Conservation (phyloP, 148 eudicot genomes). For the Polygonum aviculare region DNA sequence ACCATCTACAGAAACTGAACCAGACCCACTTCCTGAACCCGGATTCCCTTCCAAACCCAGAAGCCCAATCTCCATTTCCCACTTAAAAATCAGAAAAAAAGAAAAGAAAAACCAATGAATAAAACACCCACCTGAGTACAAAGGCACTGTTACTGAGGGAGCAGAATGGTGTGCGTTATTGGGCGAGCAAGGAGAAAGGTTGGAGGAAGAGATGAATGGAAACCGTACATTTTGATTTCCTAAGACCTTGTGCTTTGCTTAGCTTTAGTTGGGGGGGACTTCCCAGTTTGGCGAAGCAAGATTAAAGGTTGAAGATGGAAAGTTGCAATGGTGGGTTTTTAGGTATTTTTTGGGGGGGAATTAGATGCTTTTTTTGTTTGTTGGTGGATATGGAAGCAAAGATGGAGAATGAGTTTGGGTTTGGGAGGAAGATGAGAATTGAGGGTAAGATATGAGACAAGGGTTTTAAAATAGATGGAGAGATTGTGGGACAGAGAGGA, state of each 20-base stretch:
- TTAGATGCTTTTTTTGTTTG: constrained; percentile 6
- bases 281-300: not conserved
- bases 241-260: not conserved
- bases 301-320: not conserved
- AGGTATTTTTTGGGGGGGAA: not conserved
- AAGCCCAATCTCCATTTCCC: constrained; percentile 6
- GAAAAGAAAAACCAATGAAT: not conserved
- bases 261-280: not conserved
- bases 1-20: not conserved
- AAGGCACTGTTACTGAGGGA: not conserved
- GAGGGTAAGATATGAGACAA: constrained; percentile 7
- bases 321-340: not conserved
- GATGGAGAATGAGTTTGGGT: not conserved
- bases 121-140: not conserved
- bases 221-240: not conserved
- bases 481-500: constrained; percentile 9
- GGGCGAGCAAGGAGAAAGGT: not conserved
- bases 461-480: not conserved
- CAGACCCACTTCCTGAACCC: constrained; percentile 2
- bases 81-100: not conserved
- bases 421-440: not conserved
- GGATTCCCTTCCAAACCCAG: constrained; percentile 7
- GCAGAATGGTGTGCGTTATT: not conserved
- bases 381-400: not conserved
- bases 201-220: not conserved